Base-by-base conservation (phyloP, 139 green algal species). In the Volvox reticuliferus region DNA sequence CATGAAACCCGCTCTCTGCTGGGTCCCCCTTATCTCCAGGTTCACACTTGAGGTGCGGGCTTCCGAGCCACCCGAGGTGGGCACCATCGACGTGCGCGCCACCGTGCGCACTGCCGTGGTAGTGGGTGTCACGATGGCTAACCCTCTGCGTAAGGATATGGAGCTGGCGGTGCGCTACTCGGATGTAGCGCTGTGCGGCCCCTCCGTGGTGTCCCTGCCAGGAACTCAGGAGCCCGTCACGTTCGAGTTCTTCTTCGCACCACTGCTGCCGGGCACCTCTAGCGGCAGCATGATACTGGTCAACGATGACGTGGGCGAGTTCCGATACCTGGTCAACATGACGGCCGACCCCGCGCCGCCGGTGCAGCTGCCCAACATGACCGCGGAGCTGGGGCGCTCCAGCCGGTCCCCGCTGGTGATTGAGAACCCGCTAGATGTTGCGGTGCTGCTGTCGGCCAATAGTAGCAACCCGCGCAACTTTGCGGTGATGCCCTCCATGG, bases 301-400 rank as follows among this genome's bases (percentile, higher is more conserved):
- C n/a, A 94, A 87, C 87, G 88, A 95, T 13, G 91, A 95, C 84
- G 92, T 96, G 33, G 67, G 96, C 12, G 96, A 98, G 81, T 98
- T 96, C 87, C 93, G 89, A 76, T 98, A 96, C 93, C 50, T 87
- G 28, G 26, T 97, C 19, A 71, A 92, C 36, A 91, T 96, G 93
- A 79, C 92, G 0, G 95, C 95, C 14, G 88, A 86, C 24, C 80
- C 90, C 0, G 93, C 91, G 0, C 68, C 82, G 24, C 89, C 94
- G 1, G 61, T 79, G 9, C 62, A 65, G 22, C 62, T 97, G 63
- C 92, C 93, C 0, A n/a, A 76, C 30, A 28, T 97, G 71, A 32
- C 50, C 1, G 91, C 89, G 17, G 88, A 94, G 77, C 89, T 97
- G 37, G 96, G 96, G 35, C 33, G 76, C 63, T 36, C 20, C 21